phyloP scores from a whole-genome alignment of 2,329 filamentous ascomycete genomes.

The Pestalotiopsis sp. region DNA sequence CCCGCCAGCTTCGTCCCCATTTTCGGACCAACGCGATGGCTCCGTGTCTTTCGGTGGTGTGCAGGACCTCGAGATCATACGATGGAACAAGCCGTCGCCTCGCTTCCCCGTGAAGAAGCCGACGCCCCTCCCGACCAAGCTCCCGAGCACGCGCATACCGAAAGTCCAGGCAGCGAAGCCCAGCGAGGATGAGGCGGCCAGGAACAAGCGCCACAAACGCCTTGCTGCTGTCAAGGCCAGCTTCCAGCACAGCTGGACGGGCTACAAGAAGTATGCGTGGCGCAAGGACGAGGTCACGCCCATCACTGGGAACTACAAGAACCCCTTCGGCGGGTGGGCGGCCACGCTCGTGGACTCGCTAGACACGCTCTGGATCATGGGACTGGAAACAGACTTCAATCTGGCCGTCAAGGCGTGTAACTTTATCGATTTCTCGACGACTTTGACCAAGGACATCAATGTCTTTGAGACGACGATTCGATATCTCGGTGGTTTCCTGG shows the following conservation, averaged over 20 bases:
- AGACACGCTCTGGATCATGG: constrained; percentile 77
- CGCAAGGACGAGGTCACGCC: constrained; percentile 53
- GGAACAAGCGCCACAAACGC: constrained; percentile 39
- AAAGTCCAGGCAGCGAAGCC: constrained; percentile 60
- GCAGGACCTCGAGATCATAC: constrained; percentile 15
- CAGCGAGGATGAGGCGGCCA: constrained; percentile 40
- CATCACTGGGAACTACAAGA: constrained; percentile 28
- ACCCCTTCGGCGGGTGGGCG: constrained; percentile 35
- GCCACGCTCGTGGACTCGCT: constrained; percentile 69
- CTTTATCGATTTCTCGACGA: constrained; percentile 63
- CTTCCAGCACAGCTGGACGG: constrained; percentile 59
- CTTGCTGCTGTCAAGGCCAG: constrained; percentile 49
- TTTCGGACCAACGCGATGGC: background rate
- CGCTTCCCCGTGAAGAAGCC: constrained; percentile 36
- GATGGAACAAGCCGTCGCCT: constrained; percentile 37
- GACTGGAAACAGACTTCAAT: constrained; percentile 65
- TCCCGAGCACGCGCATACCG: constrained; percentile 55
- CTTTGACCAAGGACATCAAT: constrained; percentile 55
- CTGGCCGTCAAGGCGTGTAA: constrained; percentile 62
- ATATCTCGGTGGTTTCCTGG: constrained; percentile 70
- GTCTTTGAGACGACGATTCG: constrained; percentile 74
- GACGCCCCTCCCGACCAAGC: constrained; percentile 38
- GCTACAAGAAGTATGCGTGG: constrained; percentile 67
- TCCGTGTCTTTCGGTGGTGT: constrained; percentile 10
- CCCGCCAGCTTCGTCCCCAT: constrained; percentile 13